A percentile compares a stretch with the other conserved stretches of the same genome.
phyloP scores from a whole-genome alignment of 768 basidiomycete genomes.

The Strobilomyces confusus region DNA sequence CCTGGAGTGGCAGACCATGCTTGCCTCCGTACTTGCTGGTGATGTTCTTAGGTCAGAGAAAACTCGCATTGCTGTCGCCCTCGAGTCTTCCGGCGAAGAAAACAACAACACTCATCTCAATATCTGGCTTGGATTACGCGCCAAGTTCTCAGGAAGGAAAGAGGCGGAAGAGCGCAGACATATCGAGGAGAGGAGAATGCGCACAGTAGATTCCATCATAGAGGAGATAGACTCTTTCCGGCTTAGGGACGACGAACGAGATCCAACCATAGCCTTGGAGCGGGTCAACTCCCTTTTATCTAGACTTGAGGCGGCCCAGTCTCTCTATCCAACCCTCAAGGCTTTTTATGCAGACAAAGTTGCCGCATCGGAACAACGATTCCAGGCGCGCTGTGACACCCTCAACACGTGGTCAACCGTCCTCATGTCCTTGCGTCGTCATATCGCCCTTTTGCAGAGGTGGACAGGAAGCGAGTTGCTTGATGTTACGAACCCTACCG shows the following conservation, averaged over 20 bases:
- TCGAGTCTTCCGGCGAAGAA: slow-evolving; percentile 67
- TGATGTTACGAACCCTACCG: slow-evolving; percentile 79
- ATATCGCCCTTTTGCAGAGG: slow-evolving; percentile 73
- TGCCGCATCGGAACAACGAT: slow-evolving; percentile 55
- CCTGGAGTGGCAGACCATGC: slow-evolving; percentile 94
- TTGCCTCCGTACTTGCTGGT: slow-evolving; percentile 88
- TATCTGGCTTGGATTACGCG: slow-evolving; percentile 89
- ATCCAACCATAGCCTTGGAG: slow-evolving; percentile 45
- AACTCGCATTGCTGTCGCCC: slow-evolving; percentile 79
- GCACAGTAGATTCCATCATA: slow-evolving; percentile 77
- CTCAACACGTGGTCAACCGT: slow-evolving; percentile 92
- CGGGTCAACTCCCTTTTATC: slow-evolving; percentile 65
- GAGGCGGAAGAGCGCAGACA: slow-evolving; percentile 78
- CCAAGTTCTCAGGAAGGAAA: slow-evolving; percentile 74
- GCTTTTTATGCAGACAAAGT: slow-evolving; percentile 79
- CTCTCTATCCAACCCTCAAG: slow-evolving; percentile 81
- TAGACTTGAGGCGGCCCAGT: slow-evolving; percentile 77
- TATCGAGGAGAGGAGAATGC: slow-evolving; percentile 78
- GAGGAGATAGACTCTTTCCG: slow-evolving; percentile 80
- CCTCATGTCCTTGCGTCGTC: slow-evolving; percentile 76
- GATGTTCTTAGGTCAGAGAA: slow-evolving; percentile 96
- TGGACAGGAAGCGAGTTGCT: slow-evolving; percentile 95
- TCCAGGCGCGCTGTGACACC: slow-evolving; percentile 83
- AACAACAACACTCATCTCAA: slow-evolving; percentile 63
- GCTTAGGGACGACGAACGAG: slow-evolving; percentile 41